A percentile compares a stretch with the other conserved stretches of the same genome.
Evolutionary conservation across 106 monocot species (phyloP).

Genomic region (Apostasia ramifera): DNA sequence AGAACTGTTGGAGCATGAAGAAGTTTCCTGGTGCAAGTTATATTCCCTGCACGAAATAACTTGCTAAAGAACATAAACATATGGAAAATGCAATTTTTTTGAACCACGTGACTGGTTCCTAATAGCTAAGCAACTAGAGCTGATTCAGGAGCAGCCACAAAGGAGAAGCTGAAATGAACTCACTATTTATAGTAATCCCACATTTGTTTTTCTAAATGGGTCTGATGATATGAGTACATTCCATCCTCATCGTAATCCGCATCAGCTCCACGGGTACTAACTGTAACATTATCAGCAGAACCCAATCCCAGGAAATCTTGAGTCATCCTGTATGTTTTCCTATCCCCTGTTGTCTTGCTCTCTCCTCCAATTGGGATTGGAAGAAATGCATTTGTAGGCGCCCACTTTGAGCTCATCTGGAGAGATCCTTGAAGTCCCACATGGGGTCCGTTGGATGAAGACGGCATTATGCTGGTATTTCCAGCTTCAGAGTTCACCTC

Average conservation of each 20-base stretch:
- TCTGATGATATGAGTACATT: not conserved
- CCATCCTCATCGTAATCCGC: not conserved
- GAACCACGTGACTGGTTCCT: too few relatives aligned
- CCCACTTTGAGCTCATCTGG: not conserved
- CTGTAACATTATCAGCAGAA: not conserved
- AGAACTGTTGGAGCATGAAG: too few relatives aligned
- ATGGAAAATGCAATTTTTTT: too few relatives aligned
- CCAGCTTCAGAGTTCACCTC: not conserved
- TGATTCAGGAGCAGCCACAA: too few relatives aligned
- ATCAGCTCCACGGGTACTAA: not conserved
- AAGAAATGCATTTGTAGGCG: not conserved
- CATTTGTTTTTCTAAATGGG: too few relatives aligned
- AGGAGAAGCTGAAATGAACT: too few relatives aligned
- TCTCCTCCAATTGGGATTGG: conserved; percentile 9
- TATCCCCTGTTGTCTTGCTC: not conserved
- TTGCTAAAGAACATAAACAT: too few relatives aligned
- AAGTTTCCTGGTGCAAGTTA: too few relatives aligned
- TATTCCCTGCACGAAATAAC: too few relatives aligned
- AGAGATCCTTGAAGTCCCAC: not conserved
- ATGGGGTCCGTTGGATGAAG: not conserved
- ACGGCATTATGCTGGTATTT: not conserved
- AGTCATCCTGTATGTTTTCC: conserved; percentile 26
- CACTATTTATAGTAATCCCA: not conserved
- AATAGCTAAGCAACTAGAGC: too few relatives aligned
- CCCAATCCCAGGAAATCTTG: conserved; percentile 43